Conservation (phyloP, 1,284 basidiomycete genomes). For the Papiliotrema flavescens region DNA sequence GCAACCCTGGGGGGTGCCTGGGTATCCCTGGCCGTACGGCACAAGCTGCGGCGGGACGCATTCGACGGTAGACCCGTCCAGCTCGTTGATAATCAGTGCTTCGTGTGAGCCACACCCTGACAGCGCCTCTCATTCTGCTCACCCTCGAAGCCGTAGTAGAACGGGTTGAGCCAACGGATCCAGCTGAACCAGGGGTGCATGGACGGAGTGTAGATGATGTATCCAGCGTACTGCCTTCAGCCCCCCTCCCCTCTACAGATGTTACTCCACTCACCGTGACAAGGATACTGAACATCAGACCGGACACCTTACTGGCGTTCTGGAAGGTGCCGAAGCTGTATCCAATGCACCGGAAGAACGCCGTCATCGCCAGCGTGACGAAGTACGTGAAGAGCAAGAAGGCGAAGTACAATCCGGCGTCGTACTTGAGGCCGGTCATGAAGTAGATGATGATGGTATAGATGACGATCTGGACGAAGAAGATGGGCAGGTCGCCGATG, state of each 20-base stretch:
- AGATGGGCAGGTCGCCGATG: constrained; percentile 55
- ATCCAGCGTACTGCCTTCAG: constrained; percentile 30
- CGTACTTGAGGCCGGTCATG: constrained; percentile 28
- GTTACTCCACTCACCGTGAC: constrained; percentile 18
- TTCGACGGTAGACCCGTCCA: constrained; percentile 42
- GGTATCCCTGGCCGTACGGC: constrained; percentile 45
- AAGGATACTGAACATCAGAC: constrained; percentile 33
- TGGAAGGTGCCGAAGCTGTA: constrained; percentile 41
- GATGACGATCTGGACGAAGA: constrained; percentile 44
- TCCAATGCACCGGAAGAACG: constrained; percentile 42
- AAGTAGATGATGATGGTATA: constrained; percentile 49
- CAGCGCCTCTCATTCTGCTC: not conserved
- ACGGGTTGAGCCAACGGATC: constrained; percentile 36
- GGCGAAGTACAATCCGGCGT: constrained; percentile 43
- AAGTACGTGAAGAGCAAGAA: constrained; percentile 33
- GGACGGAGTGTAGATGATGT: constrained; percentile 37
- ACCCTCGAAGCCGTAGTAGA: constrained; percentile 38
- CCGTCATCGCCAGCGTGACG: constrained; percentile 28
- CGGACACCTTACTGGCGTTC: constrained; percentile 42
- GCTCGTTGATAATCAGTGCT: constrained; percentile 48
- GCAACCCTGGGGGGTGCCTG: constrained; percentile 32
- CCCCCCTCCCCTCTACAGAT: not conserved
- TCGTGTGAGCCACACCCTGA: not conserved
- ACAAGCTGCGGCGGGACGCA: constrained; percentile 47
- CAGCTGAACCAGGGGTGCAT: constrained; percentile 40